Conservation (phyloP, 352 stramenopile genomes). For the Phytopythium cucurbitacearum region DNA sequence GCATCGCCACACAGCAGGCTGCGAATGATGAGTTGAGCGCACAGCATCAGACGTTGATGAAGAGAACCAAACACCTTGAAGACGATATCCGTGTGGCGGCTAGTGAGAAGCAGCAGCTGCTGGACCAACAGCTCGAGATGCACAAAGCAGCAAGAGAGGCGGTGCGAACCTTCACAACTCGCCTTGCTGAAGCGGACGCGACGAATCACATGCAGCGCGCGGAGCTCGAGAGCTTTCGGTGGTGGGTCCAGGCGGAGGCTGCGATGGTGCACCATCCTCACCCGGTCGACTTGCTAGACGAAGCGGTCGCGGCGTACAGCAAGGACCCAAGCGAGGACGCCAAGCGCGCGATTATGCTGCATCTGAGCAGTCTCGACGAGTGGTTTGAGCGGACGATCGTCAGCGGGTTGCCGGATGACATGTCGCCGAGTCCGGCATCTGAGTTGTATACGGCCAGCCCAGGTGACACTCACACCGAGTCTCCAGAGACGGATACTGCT, state of each 20-base stretch:
- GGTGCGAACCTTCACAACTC: background rate
- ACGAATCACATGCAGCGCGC: conserved; percentile 12
- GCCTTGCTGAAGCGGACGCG: conserved; percentile 8
- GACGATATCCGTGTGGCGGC: no score
- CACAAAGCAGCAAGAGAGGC: no score
- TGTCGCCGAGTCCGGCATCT: background rate
- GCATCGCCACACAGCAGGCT: no score
- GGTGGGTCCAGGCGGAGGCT: background rate
- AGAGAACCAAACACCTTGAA: no score
- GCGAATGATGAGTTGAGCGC: no score
- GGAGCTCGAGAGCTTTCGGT: conserved; percentile 13
- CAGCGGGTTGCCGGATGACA: background rate
- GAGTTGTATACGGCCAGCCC: no score
- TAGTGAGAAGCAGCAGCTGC: no score
- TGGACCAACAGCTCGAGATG: no score
- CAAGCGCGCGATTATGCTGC: conserved; percentile 23
- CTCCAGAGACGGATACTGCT: no score
- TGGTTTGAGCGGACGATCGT: conserved; percentile 50
- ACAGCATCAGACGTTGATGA: no score
- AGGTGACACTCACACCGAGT: no score
- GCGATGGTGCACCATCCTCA: background rate
- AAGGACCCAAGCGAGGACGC: conserved; percentile 8
- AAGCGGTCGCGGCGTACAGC: background rate
- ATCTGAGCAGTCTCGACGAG: conserved; percentile 41
- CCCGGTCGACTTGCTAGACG: background rate